phyloP scores from a whole-genome alignment of 176 grass and related monocot genomes.

The Zoysia pacifica region DNA sequence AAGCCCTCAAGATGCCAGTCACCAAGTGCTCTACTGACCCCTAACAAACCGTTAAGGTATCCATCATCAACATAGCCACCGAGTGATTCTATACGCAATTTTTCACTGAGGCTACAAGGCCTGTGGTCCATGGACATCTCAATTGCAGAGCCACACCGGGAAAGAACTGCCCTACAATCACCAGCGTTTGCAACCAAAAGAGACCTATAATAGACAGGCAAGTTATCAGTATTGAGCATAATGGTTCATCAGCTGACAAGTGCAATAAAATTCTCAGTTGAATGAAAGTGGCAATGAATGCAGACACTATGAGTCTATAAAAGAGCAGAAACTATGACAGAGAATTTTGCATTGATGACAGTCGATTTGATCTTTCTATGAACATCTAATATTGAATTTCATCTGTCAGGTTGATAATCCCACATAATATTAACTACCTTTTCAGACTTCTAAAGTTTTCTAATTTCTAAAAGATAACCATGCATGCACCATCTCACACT shows the following conservation, averaged over 20 bases:
- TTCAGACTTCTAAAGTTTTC: background rate
- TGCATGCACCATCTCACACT: too few species aligned
- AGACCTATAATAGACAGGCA: conserved; percentile 50
- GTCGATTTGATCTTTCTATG: background rate
- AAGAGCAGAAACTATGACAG: background rate
- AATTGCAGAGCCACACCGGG: conserved; percentile 60
- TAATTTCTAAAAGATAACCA: background rate
- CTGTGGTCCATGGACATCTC: conserved; percentile 92
- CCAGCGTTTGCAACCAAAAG: conserved; percentile 89
- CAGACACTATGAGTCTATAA: background rate
- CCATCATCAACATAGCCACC: conserved; percentile 83
- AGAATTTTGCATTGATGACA: background rate
- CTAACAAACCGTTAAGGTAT: conserved; percentile 80
- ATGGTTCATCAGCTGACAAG: background rate
- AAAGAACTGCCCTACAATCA: conserved; percentile 92
- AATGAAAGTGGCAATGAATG: background rate
- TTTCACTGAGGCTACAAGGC: conserved; percentile 65
- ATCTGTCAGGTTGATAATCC: background rate
- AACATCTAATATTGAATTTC: background rate
- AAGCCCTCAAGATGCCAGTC: conserved; percentile 92
- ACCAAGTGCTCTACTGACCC: conserved; percentile 77
- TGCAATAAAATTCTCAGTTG: background rate
- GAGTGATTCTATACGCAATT: conserved; percentile 62
- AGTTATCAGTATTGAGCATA: conserved; percentile 4
- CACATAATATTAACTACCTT: background rate